Evolutionary conservation across 352 stramenopile genomes (phyloP), one percentile per base, ranked within the genome.

Genomic region (Globisporangium echinulatum): DNA sequence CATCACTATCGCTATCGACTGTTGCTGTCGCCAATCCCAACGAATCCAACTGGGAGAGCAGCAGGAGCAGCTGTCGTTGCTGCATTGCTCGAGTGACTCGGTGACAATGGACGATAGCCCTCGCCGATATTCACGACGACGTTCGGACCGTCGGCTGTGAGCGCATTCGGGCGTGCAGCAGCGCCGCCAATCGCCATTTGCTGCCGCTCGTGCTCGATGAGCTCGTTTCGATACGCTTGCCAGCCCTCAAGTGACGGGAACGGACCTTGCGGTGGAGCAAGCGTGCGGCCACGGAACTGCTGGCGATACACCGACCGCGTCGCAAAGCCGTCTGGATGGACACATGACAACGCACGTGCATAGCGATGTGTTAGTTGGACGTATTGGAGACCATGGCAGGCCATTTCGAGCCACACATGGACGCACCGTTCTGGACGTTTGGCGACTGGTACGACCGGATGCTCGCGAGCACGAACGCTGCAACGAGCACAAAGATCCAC

Each of bases 151-250:
- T 37, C 9, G 15, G 33, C 4, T 14, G 40, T 19, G 25, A 42
- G 36, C n/a, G 25, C 10, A 11, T 66, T 48, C 19, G 51, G 64
- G 3, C n/a, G 44, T n/a, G 36, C n/a, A 7, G 19, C 38, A 17
- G 19, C 37, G 1, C 10, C 10, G 14, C 19, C 46, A 14, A 43
- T 54, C 55, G n/a, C 43, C 8, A 49, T 37, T 38, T 49, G 37
- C n/a, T 56, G 8, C n/a, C 68, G 60, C 44, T 78, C 68, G 1
- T 56, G 60, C 33, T 77, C 63, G 37, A 83, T 83, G 42, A 83
- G 76, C 25, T 77, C 74, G 58, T 78, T 68, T 1, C 66, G 69
- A 49, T 82, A 65, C 33, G 69, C 73, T 11, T 62, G 74, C 76
- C 76, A 86, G 46, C 74, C 74, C 0, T 56, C 62, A 46, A 86